A percentile compares a stretch with the other conserved stretches of the same genome.
These are phyloP conservation scores for Colletotrichum camelliae DNA, from an alignment of 2,329 filamentous ascomycete genomes.

Conservation along the genomic window DNA sequence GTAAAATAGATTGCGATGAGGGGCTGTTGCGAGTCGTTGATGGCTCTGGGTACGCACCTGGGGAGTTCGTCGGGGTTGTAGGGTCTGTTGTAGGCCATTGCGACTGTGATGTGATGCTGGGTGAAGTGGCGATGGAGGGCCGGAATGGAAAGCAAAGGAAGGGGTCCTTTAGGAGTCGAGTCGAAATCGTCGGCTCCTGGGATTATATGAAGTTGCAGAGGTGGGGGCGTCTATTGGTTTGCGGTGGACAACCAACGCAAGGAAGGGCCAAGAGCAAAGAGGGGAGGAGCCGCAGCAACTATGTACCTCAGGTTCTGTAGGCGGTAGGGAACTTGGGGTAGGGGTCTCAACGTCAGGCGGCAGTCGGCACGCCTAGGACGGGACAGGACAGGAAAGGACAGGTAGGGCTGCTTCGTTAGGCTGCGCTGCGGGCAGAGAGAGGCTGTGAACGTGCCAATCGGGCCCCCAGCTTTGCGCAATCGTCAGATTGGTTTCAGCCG, in stretches of 20 bases:
- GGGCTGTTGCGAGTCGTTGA: conserved; percentile 17
- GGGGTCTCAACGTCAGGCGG: conserved; percentile 17
- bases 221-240: not conserved
- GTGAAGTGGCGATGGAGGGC: not conserved
- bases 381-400: not conserved
- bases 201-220: conserved; percentile 17
- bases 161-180: not conserved
- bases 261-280: not conserved
- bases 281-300: conserved; percentile 11
- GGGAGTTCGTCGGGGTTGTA: conserved; percentile 96
- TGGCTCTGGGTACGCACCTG: conserved; percentile 63
- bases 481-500: conserved; percentile 12
- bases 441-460: conserved; percentile 9
- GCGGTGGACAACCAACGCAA: not conserved
- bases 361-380: conserved; percentile 13
- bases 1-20: conserved; percentile 9
- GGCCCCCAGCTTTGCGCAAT: not conserved
- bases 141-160: not conserved
- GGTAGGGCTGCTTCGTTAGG: conserved; percentile 14
- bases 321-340: not conserved
- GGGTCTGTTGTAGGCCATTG: conserved; percentile 92
- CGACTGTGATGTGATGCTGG: conserved; percentile 17
- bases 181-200: not conserved
- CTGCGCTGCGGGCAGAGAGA: not conserved
- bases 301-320: not conserved